Conservation (phyloP, 768 basidiomycete species). For the Mrakia frigida region DNA sequence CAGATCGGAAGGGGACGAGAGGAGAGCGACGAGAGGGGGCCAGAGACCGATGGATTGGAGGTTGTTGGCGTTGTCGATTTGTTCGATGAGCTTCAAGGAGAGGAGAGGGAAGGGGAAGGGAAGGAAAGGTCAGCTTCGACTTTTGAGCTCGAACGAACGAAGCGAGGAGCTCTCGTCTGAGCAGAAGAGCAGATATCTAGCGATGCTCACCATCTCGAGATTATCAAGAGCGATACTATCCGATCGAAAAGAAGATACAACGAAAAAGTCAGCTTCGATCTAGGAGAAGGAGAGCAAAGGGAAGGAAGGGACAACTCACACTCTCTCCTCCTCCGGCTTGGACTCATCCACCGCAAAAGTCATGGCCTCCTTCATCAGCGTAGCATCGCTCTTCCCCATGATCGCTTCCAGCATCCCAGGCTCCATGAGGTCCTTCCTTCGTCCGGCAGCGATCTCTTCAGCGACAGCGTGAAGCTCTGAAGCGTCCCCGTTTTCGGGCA, state of each 20-base stretch:
- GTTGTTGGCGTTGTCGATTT: constrained; percentile 88
- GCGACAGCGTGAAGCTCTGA: constrained; percentile 30
- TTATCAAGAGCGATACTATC: constrained; percentile 56
- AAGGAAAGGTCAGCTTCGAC: neutral
- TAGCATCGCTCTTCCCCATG: constrained; percentile 75
- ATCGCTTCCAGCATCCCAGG: constrained; percentile 77
- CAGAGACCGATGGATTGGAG: constrained; percentile 70
- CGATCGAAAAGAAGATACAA: too few relatives aligned
- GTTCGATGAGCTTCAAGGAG: constrained; percentile 63
- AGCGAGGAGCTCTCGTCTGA: neutral
- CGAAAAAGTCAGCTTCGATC: neutral
- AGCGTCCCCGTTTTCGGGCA: constrained; percentile 23
- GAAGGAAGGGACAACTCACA: constrained; percentile 24
- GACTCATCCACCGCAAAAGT: constrained; percentile 40
- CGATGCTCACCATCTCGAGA: constrained; percentile 70
- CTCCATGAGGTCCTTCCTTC: constrained; percentile 49
- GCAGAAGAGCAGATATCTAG: neutral
- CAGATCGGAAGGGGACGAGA: constrained; percentile 55
- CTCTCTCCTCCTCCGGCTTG: constrained; percentile 39
- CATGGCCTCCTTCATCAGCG: constrained; percentile 62
- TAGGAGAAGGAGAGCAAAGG: neutral
- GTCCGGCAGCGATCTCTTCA: constrained; percentile 35
- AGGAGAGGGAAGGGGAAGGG: neutral
- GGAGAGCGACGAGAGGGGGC: constrained; percentile 65
- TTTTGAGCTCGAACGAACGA: neutral